Evolutionary conservation across 768 basidiomycete species (phyloP).

Genomic region (Rhizopogon rudus): DNA sequence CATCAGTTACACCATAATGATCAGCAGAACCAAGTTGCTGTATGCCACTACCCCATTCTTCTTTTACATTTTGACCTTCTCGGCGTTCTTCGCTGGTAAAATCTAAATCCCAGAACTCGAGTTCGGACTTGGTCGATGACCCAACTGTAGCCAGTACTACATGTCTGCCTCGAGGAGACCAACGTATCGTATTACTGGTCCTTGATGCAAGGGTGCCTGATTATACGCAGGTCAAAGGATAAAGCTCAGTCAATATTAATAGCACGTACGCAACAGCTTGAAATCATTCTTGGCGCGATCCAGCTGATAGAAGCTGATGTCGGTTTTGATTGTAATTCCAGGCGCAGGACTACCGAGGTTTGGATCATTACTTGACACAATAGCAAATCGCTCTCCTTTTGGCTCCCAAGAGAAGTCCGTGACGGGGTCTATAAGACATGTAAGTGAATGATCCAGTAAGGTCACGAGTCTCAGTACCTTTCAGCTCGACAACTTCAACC

Average conservation of each 20-base stretch:
- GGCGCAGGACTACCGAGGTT: conserved; percentile 88
- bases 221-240: conserved; percentile 1
- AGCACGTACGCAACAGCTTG: conserved; percentile 69
- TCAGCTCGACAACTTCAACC: conserved; percentile 95
- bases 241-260: background rate
- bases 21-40: conserved; percentile 83
- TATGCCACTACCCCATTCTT: conserved; percentile 84
- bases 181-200: conserved; percentile 90
- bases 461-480: conserved; percentile 49
- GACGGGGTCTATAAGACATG: conserved; percentile 64
- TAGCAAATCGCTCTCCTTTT: conserved; percentile 93
- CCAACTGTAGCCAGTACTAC: conserved; percentile 95
- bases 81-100: conserved; percentile 62
- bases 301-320: conserved; percentile 93
- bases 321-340: conserved; percentile 93
- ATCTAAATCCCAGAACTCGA: conserved; percentile 99
- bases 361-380: conserved; percentile 91
- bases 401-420: conserved; percentile 99
- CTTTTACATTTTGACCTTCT: conserved; percentile 42
- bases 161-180: conserved; percentile 96
- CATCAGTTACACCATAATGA: conserved; percentile 96
- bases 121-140: conserved; percentile 90
- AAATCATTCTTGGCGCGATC: conserved; percentile 94
- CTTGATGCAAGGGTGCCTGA: conserved; percentile 73
- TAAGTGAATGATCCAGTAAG: background rate